Percentiles rank a stretch among this genome's conserved stretches.
These are phyloP conservation scores for Fusarium pseudocircinatum DNA, from an alignment of 2,329 filamentous ascomycete genomes.

Conservation along the genomic window DNA sequence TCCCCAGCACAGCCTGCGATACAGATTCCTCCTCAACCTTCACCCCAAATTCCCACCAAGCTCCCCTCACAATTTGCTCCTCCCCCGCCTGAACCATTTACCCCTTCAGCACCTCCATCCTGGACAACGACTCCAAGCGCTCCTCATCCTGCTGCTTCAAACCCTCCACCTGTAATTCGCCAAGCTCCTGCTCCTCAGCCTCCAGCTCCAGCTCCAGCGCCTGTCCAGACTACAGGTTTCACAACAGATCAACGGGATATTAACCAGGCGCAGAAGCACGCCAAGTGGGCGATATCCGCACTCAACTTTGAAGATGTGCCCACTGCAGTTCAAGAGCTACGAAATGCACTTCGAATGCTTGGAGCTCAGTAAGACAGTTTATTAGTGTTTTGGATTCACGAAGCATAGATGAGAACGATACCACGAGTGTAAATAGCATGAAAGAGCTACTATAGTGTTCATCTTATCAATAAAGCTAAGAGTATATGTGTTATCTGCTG, in stretches of 20 bases:
- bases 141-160: constrained; percentile 28
- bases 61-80: constrained; percentile 39
- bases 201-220: constrained; percentile 10
- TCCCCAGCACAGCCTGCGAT: constrained; percentile 25
- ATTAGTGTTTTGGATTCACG: neutral
- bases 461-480: constrained; percentile 16
- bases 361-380: constrained; percentile 60
- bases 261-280: constrained; percentile 88
- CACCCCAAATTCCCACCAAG: constrained; percentile 43
- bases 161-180: constrained; percentile 37
- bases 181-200: constrained; percentile 23
- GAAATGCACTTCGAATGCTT: constrained; percentile 75
- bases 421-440: constrained; percentile 21
- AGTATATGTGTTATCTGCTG: constrained; percentile 19
- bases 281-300: constrained; percentile 95
- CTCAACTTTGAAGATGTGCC: constrained; percentile 95
- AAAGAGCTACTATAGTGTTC: constrained; percentile 6
- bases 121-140: constrained; percentile 38
- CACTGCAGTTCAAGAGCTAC: constrained; percentile 87
- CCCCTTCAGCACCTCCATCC: constrained; percentile 34
- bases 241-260: constrained; percentile 65
- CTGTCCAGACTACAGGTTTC: constrained; percentile 11
- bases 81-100: constrained; percentile 29
- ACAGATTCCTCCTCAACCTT: constrained; percentile 43
- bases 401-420: constrained; percentile 28